Evolutionary conservation across 345 rosid species (phyloP), one percentile per base, ranked within the genome.

Genomic region (Aquilaria yunnanensis): DNA sequence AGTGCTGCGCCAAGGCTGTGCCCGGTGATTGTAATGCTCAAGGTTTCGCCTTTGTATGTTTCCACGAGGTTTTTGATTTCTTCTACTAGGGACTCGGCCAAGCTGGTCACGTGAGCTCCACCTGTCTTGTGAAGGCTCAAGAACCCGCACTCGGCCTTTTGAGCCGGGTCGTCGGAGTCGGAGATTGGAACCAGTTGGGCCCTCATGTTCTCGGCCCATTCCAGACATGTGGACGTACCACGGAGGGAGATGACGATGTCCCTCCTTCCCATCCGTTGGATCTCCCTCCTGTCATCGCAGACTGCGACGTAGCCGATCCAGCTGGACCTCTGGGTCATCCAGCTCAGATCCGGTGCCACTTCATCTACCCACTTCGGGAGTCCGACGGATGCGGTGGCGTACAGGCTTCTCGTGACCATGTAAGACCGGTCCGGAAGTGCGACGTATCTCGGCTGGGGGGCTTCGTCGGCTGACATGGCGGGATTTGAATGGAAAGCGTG

Each of bases 1-100:
- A 94, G 75, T 9, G 99, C 99, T 0, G 99, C 99, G 0, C 99
- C 99, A 3, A 94, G 89, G 51, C 99, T 90, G 67, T 94, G 99
- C 0, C 99, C 99, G 1, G 96, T 90, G 37, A 94, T 71, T 12
- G 92, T 94, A 3, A 90, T 84, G 75, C 99, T 94, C 0, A 94
- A 62, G 5, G 81, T 75, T 77, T 87, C 98, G 2, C 86, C 88
- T 12, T 83, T 75, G 72, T 90, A 94, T 16, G 65, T 53, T 9
- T 83, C 74, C 5, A 78, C 66, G 14, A 90, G 75, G 8, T 88
- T 66, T 6, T 43, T 63, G 12, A 90, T 72, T 70, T 94, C 99
- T 9, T 54, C 76, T 4, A 68, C 71, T 4, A 90, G 82, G 2
- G 83, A 73, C 56, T 80, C 77, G 6, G 85, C 84, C 1, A 94